Evolutionary conservation across 805 yeast species (phyloP).

Genomic region (Saturnispora zaruensis): DNA sequence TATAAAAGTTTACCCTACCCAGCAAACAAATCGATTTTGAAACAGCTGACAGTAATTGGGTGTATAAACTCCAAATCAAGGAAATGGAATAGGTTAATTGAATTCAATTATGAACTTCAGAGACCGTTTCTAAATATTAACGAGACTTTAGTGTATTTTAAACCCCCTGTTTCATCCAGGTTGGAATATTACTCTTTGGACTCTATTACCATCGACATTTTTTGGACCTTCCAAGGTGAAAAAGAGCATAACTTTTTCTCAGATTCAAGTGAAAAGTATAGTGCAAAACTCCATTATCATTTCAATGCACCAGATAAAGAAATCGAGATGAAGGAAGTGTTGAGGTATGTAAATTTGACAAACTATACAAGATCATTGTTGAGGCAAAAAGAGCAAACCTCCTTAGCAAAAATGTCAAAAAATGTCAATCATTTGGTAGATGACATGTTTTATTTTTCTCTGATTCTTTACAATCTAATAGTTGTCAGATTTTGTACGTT

Average conservation of each 20-base stretch:
- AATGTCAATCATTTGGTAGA: neutral
- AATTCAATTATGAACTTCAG: conserved; percentile 11
- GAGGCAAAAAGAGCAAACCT: neutral
- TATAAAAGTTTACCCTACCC: conserved; percentile 14
- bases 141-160: conserved; percentile 40
- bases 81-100: conserved; percentile 11
- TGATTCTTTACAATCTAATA: conserved; percentile 5
- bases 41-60: conserved; percentile 22
- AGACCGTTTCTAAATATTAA: conserved; percentile 15
- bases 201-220: conserved; percentile 62
- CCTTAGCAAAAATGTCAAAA: neutral
- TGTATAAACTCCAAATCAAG: conserved; percentile 19
- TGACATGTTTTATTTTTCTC: conserved; percentile 1
- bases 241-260: conserved; percentile 12
- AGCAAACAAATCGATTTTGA: conserved; percentile 16
- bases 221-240: conserved; percentile 25
- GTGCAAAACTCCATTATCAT: conserved; percentile 24
- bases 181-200: conserved; percentile 69
- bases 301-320: conserved; percentile 1
- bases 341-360: conserved; percentile 26
- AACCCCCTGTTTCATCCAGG: conserved; percentile 60
- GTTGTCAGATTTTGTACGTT: conserved; percentile 11
- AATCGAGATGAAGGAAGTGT: conserved; percentile 20
- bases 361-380: conserved; percentile 22
- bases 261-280: conserved; percentile 19